Evolutionary conservation across 1,139 yeast species (phyloP), one percentile per base, ranked within the genome.

Genomic region (Meyerozyma sp.): DNA sequence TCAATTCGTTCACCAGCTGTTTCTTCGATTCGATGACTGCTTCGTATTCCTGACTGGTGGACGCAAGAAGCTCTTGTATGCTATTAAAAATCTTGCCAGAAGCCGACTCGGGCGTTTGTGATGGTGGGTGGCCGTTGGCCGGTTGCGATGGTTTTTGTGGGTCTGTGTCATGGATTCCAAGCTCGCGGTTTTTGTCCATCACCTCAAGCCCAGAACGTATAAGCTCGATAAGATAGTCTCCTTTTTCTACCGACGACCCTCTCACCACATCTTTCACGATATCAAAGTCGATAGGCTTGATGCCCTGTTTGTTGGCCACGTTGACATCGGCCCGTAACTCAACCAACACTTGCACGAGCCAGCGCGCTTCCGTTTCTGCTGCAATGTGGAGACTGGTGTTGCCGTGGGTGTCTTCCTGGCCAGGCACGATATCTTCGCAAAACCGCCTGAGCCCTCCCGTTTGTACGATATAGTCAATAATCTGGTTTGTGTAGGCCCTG

Each of bases 301-400:
- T 74, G 0, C 96, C 96, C 7, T 91, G 84, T 43, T 87, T 84
- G 59, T 93, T 94, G 4, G 90, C 77, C 39, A 88, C 70, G 35
- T 74, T 73, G 3, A 88, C 79, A 57, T 90, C 94, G 1, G 98
- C 98, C 28, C 94, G 93, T 40, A 93, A 82, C 51, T 85, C 95
- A 21, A 93, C 60, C 44, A 93, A 72, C 43, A 89, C 82, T 47
- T 85, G 89, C 18, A 89, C 86, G 48, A 93, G 81, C 64, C 91
- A 82, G 51, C 78, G 81, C 54, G 86, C 84, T 27, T 96, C 97
- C 42, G 84, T 77, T 56, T 95, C 83, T 0, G 96, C 94, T 0
- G 98, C 97, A 47, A 90, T 79, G 60, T 91, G 95, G 46, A 93
- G 70, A 44, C 93, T 82, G 0, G 96, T 89, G 57, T 91, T 95